Base-by-base conservation (phyloP, 2,329 filamentous ascomycete species). In the Apiospora aurea region DNA sequence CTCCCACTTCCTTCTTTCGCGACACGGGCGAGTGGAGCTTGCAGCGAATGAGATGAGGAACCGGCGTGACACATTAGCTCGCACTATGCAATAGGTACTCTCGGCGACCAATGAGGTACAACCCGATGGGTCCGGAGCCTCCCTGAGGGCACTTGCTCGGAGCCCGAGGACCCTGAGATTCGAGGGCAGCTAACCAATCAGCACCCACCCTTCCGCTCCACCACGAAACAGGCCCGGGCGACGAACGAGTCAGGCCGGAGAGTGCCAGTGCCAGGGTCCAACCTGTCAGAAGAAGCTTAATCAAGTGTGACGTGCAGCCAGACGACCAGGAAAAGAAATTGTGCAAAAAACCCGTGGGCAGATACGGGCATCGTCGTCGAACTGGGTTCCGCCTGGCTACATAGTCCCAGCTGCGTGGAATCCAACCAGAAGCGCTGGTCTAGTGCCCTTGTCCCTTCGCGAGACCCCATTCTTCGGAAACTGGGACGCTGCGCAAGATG, bases 221-320 rank as follows among this genome's bases (percentile, higher is more conserved):
- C 57, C 57, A 11, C 18, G 57, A 64, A 64, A 41, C 57, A 38
- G 29, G 26, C 10, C 14, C 21, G 26, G 26, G 11, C 14, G 16
- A 61, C 2, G 53, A 4, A 10, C 53, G 53, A 61, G 53, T 61
- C 53, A 61, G 13, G 49, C 6, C 5, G n/a, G 13, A 7, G 13
- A 57, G 6, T 6, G 29, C 16, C 29, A 57, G 6, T 6, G 29
- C 16, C 29, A 11, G 53, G 53, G 53, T 34, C 26, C 53, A 21
- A 34, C 26, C 53, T 61, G 53, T 34, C 53, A 61, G 53, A 61
- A 38, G 53, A 34, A 61, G 53, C 38, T 38, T 61, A 61, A 61
- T 61, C 38, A 14, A 61, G 16, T 21, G 21, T 2, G 49, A 53
- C 13, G 3, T 43, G 41, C 41, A 3, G 7, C 41, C 21, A 53